Conservation (phyloP, 2,329 filamentous ascomycete species). For the Sclerotinia trifoliorum region DNA sequence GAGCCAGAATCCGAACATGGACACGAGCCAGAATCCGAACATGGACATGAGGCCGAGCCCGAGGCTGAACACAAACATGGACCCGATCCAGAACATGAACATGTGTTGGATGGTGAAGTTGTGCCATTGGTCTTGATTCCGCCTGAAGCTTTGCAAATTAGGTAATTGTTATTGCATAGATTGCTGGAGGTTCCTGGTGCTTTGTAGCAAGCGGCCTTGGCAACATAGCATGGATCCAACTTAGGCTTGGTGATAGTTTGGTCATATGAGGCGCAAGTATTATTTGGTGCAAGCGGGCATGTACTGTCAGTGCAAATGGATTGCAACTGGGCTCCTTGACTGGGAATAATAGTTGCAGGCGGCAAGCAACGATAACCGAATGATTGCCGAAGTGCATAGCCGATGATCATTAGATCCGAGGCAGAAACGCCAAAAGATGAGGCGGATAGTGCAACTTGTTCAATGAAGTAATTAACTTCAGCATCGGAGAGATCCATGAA, state of each 20-base stretch:
- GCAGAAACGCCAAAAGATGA: slow-evolving; percentile 58
- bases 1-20: neutral
- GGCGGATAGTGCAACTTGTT: slow-evolving; percentile 56
- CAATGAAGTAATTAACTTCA: slow-evolving; percentile 59
- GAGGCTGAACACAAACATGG: neutral
- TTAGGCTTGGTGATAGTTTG: slow-evolving; percentile 23
- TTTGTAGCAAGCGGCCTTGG: neutral
- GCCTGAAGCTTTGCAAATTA: neutral
- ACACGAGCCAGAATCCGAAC: neutral
- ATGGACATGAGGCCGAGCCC: neutral
- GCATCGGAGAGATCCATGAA: slow-evolving; percentile 56
- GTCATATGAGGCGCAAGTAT: slow-evolving; percentile 49
- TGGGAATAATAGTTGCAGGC: slow-evolving; percentile 46
- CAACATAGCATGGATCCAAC: neutral
- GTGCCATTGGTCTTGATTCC: neutral
- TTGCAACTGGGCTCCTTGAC: slow-evolving; percentile 50
- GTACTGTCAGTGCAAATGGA: slow-evolving; percentile 54
- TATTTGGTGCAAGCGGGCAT: slow-evolving; percentile 49
- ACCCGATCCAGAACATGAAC: neutral
- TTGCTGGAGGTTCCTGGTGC: neutral
- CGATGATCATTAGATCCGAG: slow-evolving; percentile 52
- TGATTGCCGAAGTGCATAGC: slow-evolving; percentile 47
- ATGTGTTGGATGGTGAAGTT: neutral
- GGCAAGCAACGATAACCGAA: slow-evolving; percentile 55
- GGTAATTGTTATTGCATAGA: neutral